Base-by-base conservation (phyloP, 129 eudicot species). In the Saposhnikovia divaricata region DNA sequence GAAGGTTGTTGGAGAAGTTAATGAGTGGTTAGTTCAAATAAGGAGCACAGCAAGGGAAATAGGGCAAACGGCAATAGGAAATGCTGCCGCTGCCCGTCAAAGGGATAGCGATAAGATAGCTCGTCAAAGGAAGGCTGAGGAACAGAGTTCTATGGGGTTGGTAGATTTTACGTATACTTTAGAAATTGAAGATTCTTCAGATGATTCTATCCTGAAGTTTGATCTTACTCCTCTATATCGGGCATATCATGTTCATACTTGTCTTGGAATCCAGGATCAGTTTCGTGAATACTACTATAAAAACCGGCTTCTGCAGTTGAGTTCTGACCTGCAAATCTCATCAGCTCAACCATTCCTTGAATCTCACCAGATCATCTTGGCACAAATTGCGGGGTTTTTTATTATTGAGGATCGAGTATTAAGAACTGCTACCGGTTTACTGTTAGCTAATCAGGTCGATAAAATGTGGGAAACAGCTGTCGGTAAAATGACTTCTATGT, bases 201-300 rank as follows among this genome's bases (percentile, higher is more conserved):
- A 89, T 78, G 90, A 78, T 82, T 85, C 90, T 61, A 80, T 88
- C 80, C 61, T 91, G 44, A 82, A 84, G 73, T 90, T 94, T 66
- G 92, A 94, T 83, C 89, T 94, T 13, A 90, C 93, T 14, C 97
- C 97, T 65, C 86, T 94, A 45, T 94, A 94, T 82, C 89, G 96
- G 59, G 97, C 98, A 13, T 86, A 85, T 81, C 91, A 94, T 76
- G 89, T 94, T 75, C 93, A 94, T 78, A 80, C 82, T 13, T 91
- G 98, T 85, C 96, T 94, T 39, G 98, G 96, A 40, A 83, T 90
- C 25, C 88, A 87, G 77, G 87, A 90, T 53, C 85, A 90, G 81
- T 90, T 94, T 82, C 91, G 98, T 13, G 98, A 91, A 43, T 94
- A 94, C 88, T 94, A 94, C 81, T 91, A 83, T 70, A 94, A 94